These are phyloP conservation scores for Heterococcus sp. DNA, from an alignment of 108 stramenopile genomes.

Conservation along the genomic window DNA sequence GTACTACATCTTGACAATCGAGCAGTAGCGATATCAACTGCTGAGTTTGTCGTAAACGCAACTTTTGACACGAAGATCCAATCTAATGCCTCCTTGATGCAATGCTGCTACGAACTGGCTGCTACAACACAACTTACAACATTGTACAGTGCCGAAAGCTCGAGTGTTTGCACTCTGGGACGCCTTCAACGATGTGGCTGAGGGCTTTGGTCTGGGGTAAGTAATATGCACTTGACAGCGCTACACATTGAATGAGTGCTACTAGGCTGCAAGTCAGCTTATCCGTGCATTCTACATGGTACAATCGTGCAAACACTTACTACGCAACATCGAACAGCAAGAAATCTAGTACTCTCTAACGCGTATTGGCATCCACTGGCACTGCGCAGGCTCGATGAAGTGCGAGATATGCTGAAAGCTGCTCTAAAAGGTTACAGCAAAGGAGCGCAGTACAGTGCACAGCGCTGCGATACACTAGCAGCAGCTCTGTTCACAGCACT, in stretches of 20 bases:
- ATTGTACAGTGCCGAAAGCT: conserved; percentile 34
- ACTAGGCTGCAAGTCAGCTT: too few species aligned
- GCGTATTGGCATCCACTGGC: too few species aligned
- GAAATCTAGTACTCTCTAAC: too few species aligned
- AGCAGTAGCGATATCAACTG: background rate
- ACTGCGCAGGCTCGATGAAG: conserved; percentile 47
- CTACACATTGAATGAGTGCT: background rate
- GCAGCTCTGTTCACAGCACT: conserved; percentile 18
- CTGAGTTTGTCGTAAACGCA: background rate
- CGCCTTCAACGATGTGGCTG: conserved; percentile 61
- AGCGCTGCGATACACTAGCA: conserved; percentile 20
- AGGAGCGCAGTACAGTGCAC: conserved; percentile 17
- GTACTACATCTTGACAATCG: background rate
- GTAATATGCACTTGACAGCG: background rate
- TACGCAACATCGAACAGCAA: too few species aligned
- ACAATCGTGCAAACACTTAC: too few species aligned
- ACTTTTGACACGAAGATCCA: background rate
- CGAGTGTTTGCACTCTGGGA: conserved; percentile 56
- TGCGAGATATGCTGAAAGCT: conserved; percentile 54
- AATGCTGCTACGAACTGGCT: background rate
- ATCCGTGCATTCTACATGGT: too few species aligned
- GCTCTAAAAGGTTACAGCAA: conserved; percentile 46
- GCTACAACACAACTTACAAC: background rate
- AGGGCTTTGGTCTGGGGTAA: conserved; percentile 58
- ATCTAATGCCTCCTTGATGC: background rate